phyloP scores from a whole-genome alignment of 768 basidiomycete genomes.

The Hygrocybe punicea region DNA sequence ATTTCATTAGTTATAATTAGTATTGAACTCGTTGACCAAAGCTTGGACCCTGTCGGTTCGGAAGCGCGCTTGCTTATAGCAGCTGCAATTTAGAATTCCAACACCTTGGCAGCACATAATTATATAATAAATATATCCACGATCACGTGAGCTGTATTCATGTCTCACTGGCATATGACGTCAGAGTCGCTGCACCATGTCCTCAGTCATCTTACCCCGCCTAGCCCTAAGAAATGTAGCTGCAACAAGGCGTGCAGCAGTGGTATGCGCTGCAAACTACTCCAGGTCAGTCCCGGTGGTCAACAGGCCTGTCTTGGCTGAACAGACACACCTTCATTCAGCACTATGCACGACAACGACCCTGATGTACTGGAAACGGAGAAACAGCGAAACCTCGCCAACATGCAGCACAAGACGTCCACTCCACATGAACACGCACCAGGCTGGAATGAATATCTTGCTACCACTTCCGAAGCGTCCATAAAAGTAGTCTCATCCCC shows the following conservation, averaged over 20 bases:
- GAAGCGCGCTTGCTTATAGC: no score
- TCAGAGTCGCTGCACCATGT: not conserved
- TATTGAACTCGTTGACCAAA: no score
- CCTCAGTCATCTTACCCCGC: not conserved
- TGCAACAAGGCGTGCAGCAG: not conserved
- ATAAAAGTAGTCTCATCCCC: conserved; percentile 59
- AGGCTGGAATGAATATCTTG: conserved; percentile 70
- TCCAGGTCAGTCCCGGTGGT: not conserved
- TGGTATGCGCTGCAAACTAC: not conserved
- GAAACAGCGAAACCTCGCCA: conserved; percentile 49
- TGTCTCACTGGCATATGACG: not conserved
- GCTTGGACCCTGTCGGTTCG: no score
- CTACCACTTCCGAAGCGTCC: conserved; percentile 59
- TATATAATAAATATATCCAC: not conserved
- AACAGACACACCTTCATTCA: conserved; percentile 12
- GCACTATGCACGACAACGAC: conserved; percentile 60
- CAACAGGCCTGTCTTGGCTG: not conserved
- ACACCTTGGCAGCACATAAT: no score
- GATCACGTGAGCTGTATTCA: not conserved
- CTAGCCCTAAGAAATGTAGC: not conserved
- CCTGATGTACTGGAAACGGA: conserved; percentile 54
- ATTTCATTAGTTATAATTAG: no score
- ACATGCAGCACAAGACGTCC: conserved; percentile 44
- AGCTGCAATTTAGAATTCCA: no score
- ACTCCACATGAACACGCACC: conserved; percentile 54